Percentiles rank a stretch among this genome's conserved stretches.
Conservation (phyloP, 2,329 filamentous ascomycete genomes). For the Colletotrichum lindemuthianum region DNA sequence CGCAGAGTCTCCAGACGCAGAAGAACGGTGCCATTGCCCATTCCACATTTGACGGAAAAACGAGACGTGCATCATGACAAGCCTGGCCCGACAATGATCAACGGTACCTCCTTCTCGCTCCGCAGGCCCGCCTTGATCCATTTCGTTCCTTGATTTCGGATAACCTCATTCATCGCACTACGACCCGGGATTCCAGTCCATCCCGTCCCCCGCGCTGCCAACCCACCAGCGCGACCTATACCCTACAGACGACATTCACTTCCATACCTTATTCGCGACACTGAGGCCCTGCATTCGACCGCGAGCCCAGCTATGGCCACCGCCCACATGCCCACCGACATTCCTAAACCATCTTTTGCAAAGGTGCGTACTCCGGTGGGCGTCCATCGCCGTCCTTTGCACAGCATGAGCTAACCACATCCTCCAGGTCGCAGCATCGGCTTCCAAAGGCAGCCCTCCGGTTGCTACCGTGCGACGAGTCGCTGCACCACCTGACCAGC, state of each 20-base stretch:
- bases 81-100: constrained; percentile 64
- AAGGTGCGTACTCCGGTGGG: constrained; percentile 64
- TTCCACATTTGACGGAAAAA: constrained; percentile 26
- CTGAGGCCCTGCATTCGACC: constrained; percentile 2
- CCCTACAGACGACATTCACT: constrained; percentile 31
- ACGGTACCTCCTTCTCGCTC: constrained; percentile 59
- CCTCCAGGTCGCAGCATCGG: constrained; percentile 60
- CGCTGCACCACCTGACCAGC: constrained; percentile 29
- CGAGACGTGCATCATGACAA: constrained; percentile 46
- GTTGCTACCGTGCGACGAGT: constrained; percentile 43
- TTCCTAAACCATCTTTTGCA: constrained; percentile 76
- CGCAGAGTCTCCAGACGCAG: constrained; percentile 1
- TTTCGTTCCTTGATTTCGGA: constrained; percentile 63
- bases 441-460: constrained; percentile 49
- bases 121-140: constrained; percentile 63
- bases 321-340: constrained; percentile 56
- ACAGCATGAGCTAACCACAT: constrained; percentile 36
- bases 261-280: constrained; percentile 29
- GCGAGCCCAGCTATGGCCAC: constrained; percentile 54
- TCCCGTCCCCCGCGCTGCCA: constrained; percentile 33
- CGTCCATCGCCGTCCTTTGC: not conserved
- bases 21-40: constrained; percentile 24
- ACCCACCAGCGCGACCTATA: constrained; percentile 25
- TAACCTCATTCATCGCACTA: constrained; percentile 42
- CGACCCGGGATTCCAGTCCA: constrained; percentile 28